Base-by-base conservation (phyloP, 208 protist species). In the Wallacemonas rigidus region DNA sequence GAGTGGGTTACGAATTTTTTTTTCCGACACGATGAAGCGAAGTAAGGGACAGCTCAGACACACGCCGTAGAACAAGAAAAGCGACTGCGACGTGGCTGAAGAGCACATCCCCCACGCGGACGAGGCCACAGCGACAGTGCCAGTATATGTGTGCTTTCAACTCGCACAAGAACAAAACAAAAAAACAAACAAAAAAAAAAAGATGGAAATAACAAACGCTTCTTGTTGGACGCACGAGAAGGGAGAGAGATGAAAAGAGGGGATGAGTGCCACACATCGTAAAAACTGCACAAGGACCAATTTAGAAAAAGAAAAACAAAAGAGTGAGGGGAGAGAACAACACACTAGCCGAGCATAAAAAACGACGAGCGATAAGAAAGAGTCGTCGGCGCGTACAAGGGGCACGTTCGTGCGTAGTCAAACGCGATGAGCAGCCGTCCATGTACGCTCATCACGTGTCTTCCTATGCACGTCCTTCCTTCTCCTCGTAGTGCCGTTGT, bases 61-160 rank as follows among this genome's bases (percentile, higher is more conserved):
- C 45, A 50, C 45, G 45, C 45, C 61, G 48, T 41, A 72, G 43
- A 63, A 50, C 62, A 17, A 68, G 67, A 36, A 57, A 65, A 74
- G 54, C 12, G 8, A 50, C 45, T 50, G 45, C 45, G 12, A 62
- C 54, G 65, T 55, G 60, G 48, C 26, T 26, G 48, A 64, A 45
- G 15, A 67, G 45, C 41, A 74, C 6, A 36, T 44, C 45, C 45
- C 45, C 6, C 45, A 12, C 45, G 8, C 12, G 8, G 12, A 50
- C 45, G 45, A 50, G 45, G 1, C 12, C 12, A 12, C 45, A 50
- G 8, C 45, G 45, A 50, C 6, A 12, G 45, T 50, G 45, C 12
- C 45, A 50, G 26, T 1, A 50, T 50, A 50, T 50, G 6, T 50
- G 45, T 50, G 45, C 45, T 50, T 6, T 50, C 45, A 50, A 50